phyloP scores from a whole-genome alignment of 2,329 filamentous ascomycete genomes.

The Aspergillus persii region DNA sequence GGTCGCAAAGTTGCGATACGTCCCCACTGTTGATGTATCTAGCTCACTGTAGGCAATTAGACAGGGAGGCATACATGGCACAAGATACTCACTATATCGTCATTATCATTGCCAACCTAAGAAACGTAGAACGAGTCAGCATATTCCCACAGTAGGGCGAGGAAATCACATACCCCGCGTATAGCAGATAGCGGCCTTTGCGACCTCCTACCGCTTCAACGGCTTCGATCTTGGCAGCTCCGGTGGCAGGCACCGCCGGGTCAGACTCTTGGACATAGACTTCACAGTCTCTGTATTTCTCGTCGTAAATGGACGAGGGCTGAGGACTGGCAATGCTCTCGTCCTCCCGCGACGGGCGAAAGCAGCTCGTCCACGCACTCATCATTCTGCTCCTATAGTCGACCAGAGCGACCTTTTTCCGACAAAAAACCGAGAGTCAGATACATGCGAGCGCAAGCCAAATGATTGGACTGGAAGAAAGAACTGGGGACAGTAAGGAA shows the following conservation, averaged over 20 bases:
- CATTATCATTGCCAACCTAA: slow-evolving; percentile 32
- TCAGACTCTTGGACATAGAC: slow-evolving; percentile 4
- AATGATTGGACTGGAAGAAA: not conserved
- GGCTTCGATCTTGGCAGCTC: slow-evolving; percentile 29
- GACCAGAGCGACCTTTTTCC: not conserved
- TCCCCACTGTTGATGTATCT: slow-evolving; percentile 38
- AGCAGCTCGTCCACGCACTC: slow-evolving; percentile 3
- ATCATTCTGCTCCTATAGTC: slow-evolving; percentile 1
- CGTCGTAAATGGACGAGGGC: slow-evolving; percentile 3
- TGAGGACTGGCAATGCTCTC: not conserved
- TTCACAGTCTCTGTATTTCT: slow-evolving; percentile 10
- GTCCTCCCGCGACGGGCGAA: not conserved
- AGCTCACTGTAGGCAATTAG: slow-evolving; percentile 27
- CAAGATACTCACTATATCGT: slow-evolving; percentile 25
- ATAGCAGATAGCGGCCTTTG: slow-evolving; percentile 30
- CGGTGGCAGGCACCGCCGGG: slow-evolving; percentile 12
- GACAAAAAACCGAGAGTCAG: not conserved
- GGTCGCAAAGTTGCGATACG: slow-evolving; percentile 43
- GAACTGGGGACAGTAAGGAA: not conserved
- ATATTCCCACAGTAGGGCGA: not conserved
- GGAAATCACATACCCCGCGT: slow-evolving; percentile 23
- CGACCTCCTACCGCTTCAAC: slow-evolving; percentile 28
- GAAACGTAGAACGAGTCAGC: slow-evolving; percentile 3
- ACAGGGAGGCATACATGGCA: not conserved
- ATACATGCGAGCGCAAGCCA: not conserved